Base-by-base conservation (phyloP, 352 stramenopile species). In the Aphanomyces euteiches region DNA sequence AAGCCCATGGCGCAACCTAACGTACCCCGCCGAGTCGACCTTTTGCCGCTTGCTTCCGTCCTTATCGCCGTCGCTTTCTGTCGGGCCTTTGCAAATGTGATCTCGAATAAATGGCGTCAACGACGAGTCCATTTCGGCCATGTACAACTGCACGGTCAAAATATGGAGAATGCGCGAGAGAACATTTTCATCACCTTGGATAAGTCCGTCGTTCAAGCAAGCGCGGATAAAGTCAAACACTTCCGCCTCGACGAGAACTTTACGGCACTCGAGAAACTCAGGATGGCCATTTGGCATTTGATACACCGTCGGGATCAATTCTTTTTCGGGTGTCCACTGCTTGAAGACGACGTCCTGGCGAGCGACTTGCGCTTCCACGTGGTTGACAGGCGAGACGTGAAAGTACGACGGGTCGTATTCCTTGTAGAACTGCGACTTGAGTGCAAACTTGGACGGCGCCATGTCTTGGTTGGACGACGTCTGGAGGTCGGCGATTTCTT, bases 391-490 rank as follows among this genome's bases (percentile, higher is more conserved):
- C 39, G 81, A 90, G 28, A 93, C 74, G 64, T 95, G 87, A 54
- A 88, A 92, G 60, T 89, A 93, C 0, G 81, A 77, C 15, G 87
- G 87, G 56, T 95, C 87, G 47, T 94, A 94, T 72, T 95, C 87
- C 28, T 78, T 77, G 37, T 78, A 91, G 47, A 79, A 91, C 38
- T 90, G 79, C 57, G 87, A 90, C 72, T 90, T 93, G 56, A 95
- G 72, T 39, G 79, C 78, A 47, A 91, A 95, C 69, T 88, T 89
- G 37, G 77, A 86, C 3, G 85, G 85, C 47, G 90, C 86, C 81
- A 90, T 89, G 4, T 73, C 81, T 84, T 88, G 28, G 82, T 74
- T 56, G 90, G 84, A 37, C 15, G 50, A 12, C 28, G 54, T 12
- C 5, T 61, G 54, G 54, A 61, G 19, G 43, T 67, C 59, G 59